Evolutionary conservation across 163 green algal species (phyloP), one percentile per base, ranked within the genome.

Genomic region (Coccomyxa subellipsoidea): DNA sequence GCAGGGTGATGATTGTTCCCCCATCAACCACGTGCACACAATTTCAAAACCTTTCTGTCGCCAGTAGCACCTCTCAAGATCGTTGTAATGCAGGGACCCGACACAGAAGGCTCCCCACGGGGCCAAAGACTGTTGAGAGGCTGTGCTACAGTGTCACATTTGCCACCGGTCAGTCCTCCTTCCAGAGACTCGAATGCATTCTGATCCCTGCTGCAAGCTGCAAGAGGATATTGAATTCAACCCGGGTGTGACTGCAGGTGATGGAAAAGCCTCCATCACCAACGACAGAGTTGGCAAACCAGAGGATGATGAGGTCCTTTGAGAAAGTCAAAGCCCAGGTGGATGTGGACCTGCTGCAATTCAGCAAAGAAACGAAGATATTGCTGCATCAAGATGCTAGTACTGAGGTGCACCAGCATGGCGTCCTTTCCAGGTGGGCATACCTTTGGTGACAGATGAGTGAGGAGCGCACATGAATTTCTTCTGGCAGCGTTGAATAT

Each of bases 371-470:
- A 21, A 70, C 82, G 8, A 78, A 83, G 53, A 53, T 54, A 21
- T 82, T 90, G 59, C 80, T 82, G 72, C 82, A 89, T 53, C 72
- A 80, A 59, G 72, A 78, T 38, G 35, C 34, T 27, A 35, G 72
- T 35, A 78, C 34, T 34, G 36, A 38, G 27, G 72, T 54, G 47
- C 47, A 59, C 21, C 47, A 59, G 47, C 47, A 59, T 18, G 47
- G 47, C 4, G 47, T 59, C 47, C 47, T 59, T 59, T 8, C 47
- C 47, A 59, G 47, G 47, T 59, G 47, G n/a, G n/a, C n/a, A n/a
- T n/a, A n/a, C n/a, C n/a, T n/a, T n/a, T n/a, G n/a, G n/a, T n/a
- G n/a, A n/a, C n/a, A n/a, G n/a, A n/a, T n/a, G n/a, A n/a, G n/a
- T n/a, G n/a, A n/a, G n/a, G n/a, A n/a, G n/a, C n/a, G n/a, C n/a